phyloP scores from a whole-genome alignment of 2,329 filamentous ascomycete genomes.

The Trichoderma aggressivum region DNA sequence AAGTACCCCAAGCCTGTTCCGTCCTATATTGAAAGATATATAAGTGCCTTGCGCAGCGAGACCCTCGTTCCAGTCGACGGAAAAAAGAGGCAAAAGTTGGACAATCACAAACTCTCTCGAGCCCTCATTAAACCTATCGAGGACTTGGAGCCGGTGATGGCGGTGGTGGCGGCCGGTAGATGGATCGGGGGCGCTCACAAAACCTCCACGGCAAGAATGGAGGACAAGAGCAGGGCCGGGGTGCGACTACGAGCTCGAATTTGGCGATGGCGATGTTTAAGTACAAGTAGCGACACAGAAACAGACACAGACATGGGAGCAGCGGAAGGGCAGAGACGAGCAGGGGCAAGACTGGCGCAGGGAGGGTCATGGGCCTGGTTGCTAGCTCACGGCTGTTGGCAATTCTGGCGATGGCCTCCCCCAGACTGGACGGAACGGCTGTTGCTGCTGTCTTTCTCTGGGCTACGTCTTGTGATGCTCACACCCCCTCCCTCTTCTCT shows the following conservation, averaged over 20 bases:
- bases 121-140: not conserved
- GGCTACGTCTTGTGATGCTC: not conserved
- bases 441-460: not conserved
- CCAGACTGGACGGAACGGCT: not conserved
- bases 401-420: constrained; percentile 3
- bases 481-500: not conserved
- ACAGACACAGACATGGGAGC: constrained; percentile 12
- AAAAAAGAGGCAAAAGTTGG: not conserved
- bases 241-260: not conserved
- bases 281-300: not conserved
- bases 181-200: constrained; percentile 4
- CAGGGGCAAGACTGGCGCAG: constrained; percentile 16
- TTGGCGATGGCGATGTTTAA: constrained; percentile 19
- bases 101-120: constrained; percentile 3
- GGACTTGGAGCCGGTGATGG: not conserved
- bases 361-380: constrained; percentile 6
- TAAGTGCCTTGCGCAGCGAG: not conserved
- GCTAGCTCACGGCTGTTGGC: constrained; percentile 1
- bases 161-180: constrained; percentile 5
- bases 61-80: constrained; percentile 3
- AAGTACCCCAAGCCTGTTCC: not conserved
- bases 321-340: not conserved
- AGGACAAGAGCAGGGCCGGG: constrained; percentile 13
- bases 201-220: constrained; percentile 15
- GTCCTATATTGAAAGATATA: not conserved